Conservation (phyloP, 768 basidiomycete genomes). For the Termitomyces sp. region DNA sequence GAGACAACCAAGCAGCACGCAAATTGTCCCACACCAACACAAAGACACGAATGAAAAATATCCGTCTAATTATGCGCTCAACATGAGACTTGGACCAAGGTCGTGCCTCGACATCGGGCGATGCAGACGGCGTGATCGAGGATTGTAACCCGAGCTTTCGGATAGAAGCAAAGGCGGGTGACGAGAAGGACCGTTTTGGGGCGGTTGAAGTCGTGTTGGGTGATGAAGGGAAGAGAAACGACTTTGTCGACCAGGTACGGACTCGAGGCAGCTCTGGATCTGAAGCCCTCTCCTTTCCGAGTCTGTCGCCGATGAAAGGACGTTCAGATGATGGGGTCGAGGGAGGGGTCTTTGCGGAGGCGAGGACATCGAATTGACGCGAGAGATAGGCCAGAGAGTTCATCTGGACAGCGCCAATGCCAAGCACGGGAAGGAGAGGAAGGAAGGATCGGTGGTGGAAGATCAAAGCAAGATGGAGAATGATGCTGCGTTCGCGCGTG, state of each 20-base stretch:
- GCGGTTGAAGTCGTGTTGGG: slow-evolving; percentile 19
- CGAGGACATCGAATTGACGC: slow-evolving; percentile 76
- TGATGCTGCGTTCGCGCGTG: slow-evolving; percentile 10
- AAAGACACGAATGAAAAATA: slow-evolving; percentile 70
- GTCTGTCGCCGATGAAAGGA: slow-evolving; percentile 21
- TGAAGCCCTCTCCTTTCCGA: slow-evolving; percentile 18
- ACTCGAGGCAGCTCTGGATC: slow-evolving; percentile 39
- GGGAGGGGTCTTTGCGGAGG: slow-evolving; percentile 53
- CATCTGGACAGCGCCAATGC: slow-evolving; percentile 37
- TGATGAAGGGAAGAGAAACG: slow-evolving; percentile 39
- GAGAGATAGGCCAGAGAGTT: slow-evolving; percentile 81
- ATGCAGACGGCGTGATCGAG: slow-evolving; percentile 18
- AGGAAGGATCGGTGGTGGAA: not conserved
- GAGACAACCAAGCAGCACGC: slow-evolving; percentile 55
- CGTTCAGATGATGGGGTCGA: slow-evolving; percentile 45
- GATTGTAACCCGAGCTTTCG: slow-evolving; percentile 19
- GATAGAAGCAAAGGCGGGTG: slow-evolving; percentile 43
- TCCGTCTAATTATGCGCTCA: slow-evolving; percentile 45
- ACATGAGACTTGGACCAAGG: slow-evolving; percentile 33
- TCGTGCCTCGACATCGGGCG: slow-evolving; percentile 20
- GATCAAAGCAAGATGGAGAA: slow-evolving; percentile 11
- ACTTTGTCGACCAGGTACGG: slow-evolving; percentile 53
- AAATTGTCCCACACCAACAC: slow-evolving; percentile 67
- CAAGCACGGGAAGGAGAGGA: not conserved
- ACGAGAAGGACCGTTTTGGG: slow-evolving; percentile 59